A percentile compares a stretch with the other conserved stretches of the same genome.
Conservation (phyloP, 352 stramenopile genomes). For the Globisporangium emineosum region DNA sequence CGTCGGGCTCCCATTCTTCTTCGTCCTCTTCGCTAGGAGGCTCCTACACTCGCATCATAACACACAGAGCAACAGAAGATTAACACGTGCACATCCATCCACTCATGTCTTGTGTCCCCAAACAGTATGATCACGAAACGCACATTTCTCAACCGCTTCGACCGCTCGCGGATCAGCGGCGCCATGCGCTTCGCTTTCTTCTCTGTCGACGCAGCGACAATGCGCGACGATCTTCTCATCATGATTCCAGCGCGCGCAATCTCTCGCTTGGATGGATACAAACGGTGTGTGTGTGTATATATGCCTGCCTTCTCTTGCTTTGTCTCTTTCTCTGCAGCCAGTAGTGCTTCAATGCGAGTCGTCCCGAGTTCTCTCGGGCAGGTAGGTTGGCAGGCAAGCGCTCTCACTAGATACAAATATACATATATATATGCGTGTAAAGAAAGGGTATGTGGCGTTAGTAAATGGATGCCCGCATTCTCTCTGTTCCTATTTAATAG, state of each 20-base stretch:
- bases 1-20: conserved; percentile 37
- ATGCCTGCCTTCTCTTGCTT: background rate
- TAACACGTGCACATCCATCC: no score
- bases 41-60: background rate
- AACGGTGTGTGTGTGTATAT: no score
- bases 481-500: background rate
- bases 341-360: background rate
- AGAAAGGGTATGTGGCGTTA: background rate
- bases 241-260: background rate
- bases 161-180: conserved; percentile 40
- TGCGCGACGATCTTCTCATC: conserved; percentile 68
- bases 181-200: conserved; percentile 58
- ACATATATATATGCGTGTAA: background rate
- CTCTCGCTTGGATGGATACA: background rate
- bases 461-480: background rate
- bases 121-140: background rate
- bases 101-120: no score
- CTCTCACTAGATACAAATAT: background rate
- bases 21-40: conserved; percentile 30
- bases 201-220: conserved; percentile 41
- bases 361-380: background rate
- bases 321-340: background rate
- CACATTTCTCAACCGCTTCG: conserved; percentile 28
- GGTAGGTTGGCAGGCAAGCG: background rate
- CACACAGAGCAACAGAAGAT: no score